phyloP scores from a whole-genome alignment of 2,329 filamentous ascomycete species.

The Xylaria sp. region DNA sequence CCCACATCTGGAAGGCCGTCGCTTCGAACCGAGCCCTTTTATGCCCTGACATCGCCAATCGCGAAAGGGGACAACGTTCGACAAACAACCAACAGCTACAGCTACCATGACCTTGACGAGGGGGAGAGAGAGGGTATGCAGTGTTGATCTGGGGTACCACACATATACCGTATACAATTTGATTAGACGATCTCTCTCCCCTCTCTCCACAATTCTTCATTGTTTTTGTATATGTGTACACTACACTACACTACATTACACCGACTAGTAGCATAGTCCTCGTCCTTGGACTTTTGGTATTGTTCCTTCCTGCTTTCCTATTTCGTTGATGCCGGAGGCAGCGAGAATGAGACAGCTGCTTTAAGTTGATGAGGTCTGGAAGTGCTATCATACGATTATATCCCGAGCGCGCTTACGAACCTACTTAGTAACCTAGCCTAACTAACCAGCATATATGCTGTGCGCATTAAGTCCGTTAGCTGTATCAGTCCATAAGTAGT shows the following conservation, averaged over 20 bases:
- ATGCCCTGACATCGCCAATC: conserved; percentile 26
- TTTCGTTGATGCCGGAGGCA: conserved; percentile 11
- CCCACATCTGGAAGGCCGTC: conserved; percentile 39
- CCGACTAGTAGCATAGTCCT: not conserved
- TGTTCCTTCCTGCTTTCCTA: conserved; percentile 6
- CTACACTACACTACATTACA: not conserved
- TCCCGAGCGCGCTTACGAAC: no score
- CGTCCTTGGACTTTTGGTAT: not conserved
- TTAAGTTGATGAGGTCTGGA: not conserved
- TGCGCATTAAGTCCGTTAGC: no score
- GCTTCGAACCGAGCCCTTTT: conserved; percentile 38
- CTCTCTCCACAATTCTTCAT: not conserved
- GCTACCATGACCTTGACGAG: not conserved
- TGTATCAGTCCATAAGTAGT: no score
- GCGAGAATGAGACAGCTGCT: conserved; percentile 4
- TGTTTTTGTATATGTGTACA: not conserved
- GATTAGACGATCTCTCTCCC: conserved; percentile 9
- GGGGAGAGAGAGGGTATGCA: conserved; percentile 20
- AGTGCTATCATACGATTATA: not conserved
- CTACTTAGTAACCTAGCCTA: no score
- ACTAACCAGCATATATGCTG: no score
- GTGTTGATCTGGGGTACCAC: conserved; percentile 37
- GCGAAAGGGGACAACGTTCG: not conserved
- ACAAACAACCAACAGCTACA: not conserved
- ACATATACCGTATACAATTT: conserved; percentile 7